phyloP scores from a whole-genome alignment of 2,329 filamentous ascomycete genomes.

The Fusarium penzigii region DNA sequence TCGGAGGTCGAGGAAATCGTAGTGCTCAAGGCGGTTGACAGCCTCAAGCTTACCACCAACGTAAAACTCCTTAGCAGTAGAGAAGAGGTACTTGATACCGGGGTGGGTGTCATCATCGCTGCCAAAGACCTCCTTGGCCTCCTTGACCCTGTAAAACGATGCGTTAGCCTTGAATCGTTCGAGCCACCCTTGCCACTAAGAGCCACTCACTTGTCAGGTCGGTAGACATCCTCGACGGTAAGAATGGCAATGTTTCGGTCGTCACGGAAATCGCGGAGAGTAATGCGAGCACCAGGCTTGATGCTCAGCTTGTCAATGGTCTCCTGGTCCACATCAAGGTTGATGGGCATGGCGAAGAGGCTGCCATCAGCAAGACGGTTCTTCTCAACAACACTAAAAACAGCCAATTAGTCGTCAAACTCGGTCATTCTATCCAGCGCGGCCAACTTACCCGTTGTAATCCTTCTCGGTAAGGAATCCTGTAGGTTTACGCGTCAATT shows the following conservation, averaged over 20 bases:
- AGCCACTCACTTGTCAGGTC: conserved; percentile 82
- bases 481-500: conserved; percentile 39
- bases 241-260: conserved; percentile 95
- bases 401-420: conserved; percentile 28
- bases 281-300: conserved; percentile 78
- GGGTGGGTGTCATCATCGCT: conserved; percentile 88
- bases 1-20: conserved; percentile 96
- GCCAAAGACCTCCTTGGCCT: conserved; percentile 93
- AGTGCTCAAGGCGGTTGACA: conserved; percentile 93
- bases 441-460: conserved; percentile 75
- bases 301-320: conserved; percentile 74
- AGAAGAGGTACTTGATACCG: conserved; percentile 86
- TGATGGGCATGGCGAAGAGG: conserved; percentile 97
- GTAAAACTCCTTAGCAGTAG: conserved; percentile 82
- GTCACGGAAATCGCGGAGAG: conserved; percentile 92
- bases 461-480: conserved; percentile 98
- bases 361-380: conserved; percentile 84
- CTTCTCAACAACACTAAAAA: conserved; percentile 76
- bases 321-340: conserved; percentile 77
- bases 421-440: neutral
- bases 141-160: conserved; percentile 63
- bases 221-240: conserved; percentile 93
- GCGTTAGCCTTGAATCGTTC: conserved; percentile 17
- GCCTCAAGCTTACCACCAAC: conserved; percentile 95
- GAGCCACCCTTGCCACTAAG: neutral